Percentiles rank a stretch among this genome's conserved stretches.
These are phyloP conservation scores for Eucalyptus polybractea DNA, from an alignment of 345 rosid genomes.

Conservation along the genomic window DNA sequence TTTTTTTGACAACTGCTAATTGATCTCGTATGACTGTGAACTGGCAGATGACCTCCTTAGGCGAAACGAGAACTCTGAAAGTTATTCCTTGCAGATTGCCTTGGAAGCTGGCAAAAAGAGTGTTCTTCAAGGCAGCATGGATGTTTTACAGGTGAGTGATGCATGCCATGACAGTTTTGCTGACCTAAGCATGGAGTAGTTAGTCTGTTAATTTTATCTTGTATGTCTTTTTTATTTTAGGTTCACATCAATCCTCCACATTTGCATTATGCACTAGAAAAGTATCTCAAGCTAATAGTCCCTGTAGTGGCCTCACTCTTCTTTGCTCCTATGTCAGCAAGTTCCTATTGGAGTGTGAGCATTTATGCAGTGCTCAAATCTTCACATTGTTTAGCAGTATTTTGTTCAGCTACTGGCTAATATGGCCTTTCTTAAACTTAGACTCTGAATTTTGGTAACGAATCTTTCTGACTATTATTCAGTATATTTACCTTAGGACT, in stretches of 20 bases:
- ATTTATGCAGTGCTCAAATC: neutral
- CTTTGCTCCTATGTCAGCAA: neutral
- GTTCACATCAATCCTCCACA: neutral
- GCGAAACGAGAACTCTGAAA: slow-evolving; percentile 52
- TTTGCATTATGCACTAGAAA: neutral
- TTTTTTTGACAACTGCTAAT: neutral
- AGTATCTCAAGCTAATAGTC: neutral
- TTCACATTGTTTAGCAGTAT: neutral
- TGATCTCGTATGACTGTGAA: neutral
- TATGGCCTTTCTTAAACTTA: neutral
- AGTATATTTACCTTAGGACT: slow-evolving; percentile 36
- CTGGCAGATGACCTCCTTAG: slow-evolving; percentile 52
- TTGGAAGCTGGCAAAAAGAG: slow-evolving; percentile 65
- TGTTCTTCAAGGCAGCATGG: slow-evolving; percentile 82
- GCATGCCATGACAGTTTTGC: neutral
- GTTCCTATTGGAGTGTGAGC: neutral
- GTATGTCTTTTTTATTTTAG: neutral
- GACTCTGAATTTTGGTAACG: neutral
- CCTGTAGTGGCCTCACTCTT: neutral
- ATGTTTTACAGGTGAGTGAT: slow-evolving; percentile 56
- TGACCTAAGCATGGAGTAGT: neutral
- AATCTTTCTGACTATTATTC: neutral
- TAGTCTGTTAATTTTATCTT: neutral
- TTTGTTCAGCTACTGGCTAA: neutral
- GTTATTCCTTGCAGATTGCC: slow-evolving; percentile 42